Percentiles rank a stretch among this genome's conserved stretches.
Evolutionary conservation across 2,329 filamentous ascomycete genomes (phyloP).

Genomic region (Scytalidium lignicola): DNA sequence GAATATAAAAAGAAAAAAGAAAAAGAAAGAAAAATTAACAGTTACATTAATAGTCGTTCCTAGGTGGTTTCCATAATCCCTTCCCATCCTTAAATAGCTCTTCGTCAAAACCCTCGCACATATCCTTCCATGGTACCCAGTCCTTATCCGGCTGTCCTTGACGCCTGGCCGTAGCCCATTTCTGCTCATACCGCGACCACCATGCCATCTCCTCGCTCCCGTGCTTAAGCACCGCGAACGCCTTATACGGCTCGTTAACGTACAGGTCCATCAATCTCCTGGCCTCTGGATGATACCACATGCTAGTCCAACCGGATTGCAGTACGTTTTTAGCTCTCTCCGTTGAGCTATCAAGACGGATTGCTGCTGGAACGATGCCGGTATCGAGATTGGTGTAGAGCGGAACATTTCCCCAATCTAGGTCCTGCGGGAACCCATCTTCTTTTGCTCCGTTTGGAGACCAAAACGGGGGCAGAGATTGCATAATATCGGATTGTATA

Average conservation of each 20-base stretch:
- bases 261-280: neutral
- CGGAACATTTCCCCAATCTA: neutral
- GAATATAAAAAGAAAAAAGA: too few species aligned
- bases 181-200: neutral
- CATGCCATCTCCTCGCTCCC: neutral
- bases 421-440: neutral
- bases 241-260: neutral
- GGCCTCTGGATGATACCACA: neutral
- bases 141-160: neutral
- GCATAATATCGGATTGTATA: neutral
- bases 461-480: neutral
- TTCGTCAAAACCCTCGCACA: neutral
- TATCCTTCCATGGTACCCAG: neutral
- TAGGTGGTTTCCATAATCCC: neutral
- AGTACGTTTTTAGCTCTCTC: neutral
- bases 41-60: neutral
- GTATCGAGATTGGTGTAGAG: slow-evolving; percentile 1
- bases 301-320: neutral
- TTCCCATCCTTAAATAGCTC: neutral
- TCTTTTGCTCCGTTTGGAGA: neutral
- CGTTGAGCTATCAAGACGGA: neutral
- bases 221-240: neutral
- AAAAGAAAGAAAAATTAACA: neutral
- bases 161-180: neutral
- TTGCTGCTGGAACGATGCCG: neutral